These are phyloP conservation scores for Hyphopichia wangnamkhiaoensis DNA, from an alignment of 1,139 yeast genomes.

Conservation along the genomic window DNA sequence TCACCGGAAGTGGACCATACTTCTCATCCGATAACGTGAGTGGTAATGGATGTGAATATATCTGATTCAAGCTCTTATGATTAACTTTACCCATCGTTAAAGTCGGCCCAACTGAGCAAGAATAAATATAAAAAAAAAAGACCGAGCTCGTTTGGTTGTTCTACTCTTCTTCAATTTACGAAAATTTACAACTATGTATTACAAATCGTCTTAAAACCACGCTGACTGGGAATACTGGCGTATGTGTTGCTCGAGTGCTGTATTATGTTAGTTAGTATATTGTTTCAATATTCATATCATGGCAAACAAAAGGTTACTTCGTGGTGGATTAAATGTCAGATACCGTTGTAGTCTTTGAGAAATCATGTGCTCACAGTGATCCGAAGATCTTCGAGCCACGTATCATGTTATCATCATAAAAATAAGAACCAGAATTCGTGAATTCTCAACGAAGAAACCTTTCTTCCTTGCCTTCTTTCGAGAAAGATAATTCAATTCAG, in stretches of 20 bases:
- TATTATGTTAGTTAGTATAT: too few species aligned
- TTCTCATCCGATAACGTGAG: constrained; percentile 36
- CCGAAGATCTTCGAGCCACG: constrained; percentile 56
- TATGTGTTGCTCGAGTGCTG: too few species aligned
- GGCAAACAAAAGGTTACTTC: too few species aligned
- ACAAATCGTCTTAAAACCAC: too few species aligned
- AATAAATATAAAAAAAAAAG: too few species aligned
- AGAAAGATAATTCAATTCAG: neutral
- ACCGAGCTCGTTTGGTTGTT: too few species aligned
- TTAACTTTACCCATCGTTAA: constrained; percentile 23
- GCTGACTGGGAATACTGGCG: too few species aligned
- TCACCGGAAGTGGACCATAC: constrained; percentile 44
- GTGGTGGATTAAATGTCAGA: too few species aligned
- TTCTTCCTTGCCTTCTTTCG: constrained; percentile 3
- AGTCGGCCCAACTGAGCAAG: too few species aligned
- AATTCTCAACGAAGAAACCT: neutral
- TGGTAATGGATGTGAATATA: constrained; percentile 51
- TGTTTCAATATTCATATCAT: too few species aligned
- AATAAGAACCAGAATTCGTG: neutral
- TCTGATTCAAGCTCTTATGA: constrained; percentile 30
- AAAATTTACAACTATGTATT: too few species aligned
- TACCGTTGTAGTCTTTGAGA: constrained; percentile 99
- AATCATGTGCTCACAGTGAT: constrained; percentile 75
- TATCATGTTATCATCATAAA: constrained; percentile 2
- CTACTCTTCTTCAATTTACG: too few species aligned